A percentile compares a stretch with the other conserved stretches of the same genome.
phyloP scores from a whole-genome alignment of 1,139 yeast genomes.

The Saccharomyces pastorianus region DNA sequence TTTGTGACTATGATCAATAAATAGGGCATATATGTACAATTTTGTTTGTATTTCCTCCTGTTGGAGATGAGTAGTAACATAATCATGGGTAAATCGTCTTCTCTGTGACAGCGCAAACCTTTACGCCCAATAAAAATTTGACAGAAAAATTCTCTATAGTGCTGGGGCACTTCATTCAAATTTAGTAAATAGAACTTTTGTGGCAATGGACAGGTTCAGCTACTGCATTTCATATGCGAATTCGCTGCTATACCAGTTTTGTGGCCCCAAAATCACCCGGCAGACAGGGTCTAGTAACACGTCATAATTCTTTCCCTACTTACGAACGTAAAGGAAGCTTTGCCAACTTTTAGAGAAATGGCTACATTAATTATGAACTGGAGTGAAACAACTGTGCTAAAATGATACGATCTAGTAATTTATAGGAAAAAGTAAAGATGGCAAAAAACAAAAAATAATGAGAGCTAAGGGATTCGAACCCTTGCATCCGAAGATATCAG shows the following conservation, averaged over 20 bases:
- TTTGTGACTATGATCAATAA: neutral
- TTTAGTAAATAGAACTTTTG: neutral
- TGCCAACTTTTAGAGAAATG: too few species aligned
- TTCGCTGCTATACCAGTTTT: neutral
- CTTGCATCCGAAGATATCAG: slow-evolving; percentile 10
- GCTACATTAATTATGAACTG: too few species aligned
- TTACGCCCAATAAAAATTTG: neutral
- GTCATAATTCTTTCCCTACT: neutral
- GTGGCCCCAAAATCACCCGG: neutral
- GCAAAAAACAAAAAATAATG: neutral
- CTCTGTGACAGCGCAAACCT: neutral
- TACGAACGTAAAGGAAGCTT: neutral
- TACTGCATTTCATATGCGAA: neutral
- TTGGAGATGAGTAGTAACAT: neutral
- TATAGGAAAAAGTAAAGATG: neutral
- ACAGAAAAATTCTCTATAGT: neutral
- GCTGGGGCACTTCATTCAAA: neutral
- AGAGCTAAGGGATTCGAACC: slow-evolving; percentile 9
- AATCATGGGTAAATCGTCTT: neutral
- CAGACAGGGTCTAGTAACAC: neutral
- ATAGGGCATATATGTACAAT: neutral
- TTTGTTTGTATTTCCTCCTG: neutral
- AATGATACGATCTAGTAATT: too few species aligned
- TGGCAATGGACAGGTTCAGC: neutral
- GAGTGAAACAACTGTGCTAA: too few species aligned